Percentiles rank a stretch among this genome's conserved stretches.
Evolutionary conservation across 345 rosid genomes (phyloP).

Genomic region (Populus ilicifolia): DNA sequence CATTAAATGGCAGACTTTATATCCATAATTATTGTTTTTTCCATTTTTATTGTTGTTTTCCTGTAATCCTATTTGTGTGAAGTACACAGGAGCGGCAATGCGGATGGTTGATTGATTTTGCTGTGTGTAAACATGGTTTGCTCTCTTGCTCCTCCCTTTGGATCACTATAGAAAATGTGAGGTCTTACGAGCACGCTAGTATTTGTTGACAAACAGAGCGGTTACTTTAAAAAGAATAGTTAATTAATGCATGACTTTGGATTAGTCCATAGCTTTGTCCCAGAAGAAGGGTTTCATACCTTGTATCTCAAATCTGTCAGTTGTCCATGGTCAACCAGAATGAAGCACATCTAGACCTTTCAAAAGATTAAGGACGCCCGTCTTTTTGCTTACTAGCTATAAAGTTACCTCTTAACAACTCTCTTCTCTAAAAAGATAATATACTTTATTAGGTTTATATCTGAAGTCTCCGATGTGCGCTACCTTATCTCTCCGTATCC

Average conservation of each 20-base stretch:
- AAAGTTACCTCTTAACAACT: constrained; percentile 14
- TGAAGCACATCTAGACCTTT: not conserved
- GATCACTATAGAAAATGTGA: not conserved
- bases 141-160: not conserved
- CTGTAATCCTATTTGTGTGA: not conserved
- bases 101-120: not conserved
- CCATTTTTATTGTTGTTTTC: not conserved
- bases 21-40: not conserved
- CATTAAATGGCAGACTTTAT: not conserved
- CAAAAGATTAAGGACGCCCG: constrained; percentile 1
- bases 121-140: not conserved
- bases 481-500: not conserved
- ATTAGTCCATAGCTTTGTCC: not conserved
- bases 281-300: not conserved
- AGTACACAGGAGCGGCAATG: not conserved
- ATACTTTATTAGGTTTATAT: not conserved
- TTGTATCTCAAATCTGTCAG: not conserved
- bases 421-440: not conserved
- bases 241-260: not conserved
- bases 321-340: constrained; percentile 1
- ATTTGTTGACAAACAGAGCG: not conserved
- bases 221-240: not conserved
- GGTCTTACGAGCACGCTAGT: not conserved
- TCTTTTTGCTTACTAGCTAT: constrained; percentile 9
- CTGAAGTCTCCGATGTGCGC: constrained; percentile 14